These are phyloP conservation scores for Hypomontagnella submonticulosa DNA, from an alignment of 495 filamentous ascomycete genomes.

Conservation along the genomic window DNA sequence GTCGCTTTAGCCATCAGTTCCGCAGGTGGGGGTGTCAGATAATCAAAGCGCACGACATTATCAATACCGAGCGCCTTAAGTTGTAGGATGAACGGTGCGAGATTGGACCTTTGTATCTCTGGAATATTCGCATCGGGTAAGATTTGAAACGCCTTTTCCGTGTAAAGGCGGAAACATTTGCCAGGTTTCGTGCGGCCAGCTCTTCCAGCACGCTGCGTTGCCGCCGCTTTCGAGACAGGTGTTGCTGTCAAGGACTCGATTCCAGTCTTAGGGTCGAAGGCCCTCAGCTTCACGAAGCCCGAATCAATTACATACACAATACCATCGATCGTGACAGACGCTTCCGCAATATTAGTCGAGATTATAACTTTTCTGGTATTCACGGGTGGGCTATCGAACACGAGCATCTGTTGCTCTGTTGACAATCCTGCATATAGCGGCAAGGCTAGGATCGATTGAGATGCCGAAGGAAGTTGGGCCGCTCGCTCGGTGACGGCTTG, in stretches of 20 bases:
- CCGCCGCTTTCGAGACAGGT: constrained; percentile 90
- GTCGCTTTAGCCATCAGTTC: constrained; percentile 88
- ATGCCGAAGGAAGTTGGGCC: constrained; percentile 75
- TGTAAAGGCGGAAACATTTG: constrained; percentile 95
- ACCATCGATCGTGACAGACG: constrained; percentile 92
- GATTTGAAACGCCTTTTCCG: constrained; percentile 74
- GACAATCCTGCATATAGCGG: constrained; percentile 92
- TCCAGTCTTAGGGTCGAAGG: constrained; percentile 86
- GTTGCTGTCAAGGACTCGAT: constrained; percentile 91
- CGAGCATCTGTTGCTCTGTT: constrained; percentile 89
- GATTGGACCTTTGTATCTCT: constrained; percentile 93
- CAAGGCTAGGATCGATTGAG: constrained; percentile 75
- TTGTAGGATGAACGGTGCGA: constrained; percentile 90
- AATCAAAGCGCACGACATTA: constrained; percentile 92
- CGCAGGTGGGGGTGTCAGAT: constrained; percentile 86
- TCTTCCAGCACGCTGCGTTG: constrained; percentile 89
- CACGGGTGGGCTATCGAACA: constrained; percentile 88
- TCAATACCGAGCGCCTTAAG: constrained; percentile 97
- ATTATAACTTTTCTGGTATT: constrained; percentile 92
- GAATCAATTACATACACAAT: constrained; percentile 93
- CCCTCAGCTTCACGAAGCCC: constrained; percentile 90
- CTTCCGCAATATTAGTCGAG: constrained; percentile 96
- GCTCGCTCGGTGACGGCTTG: constrained; percentile 82
- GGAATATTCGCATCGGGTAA: constrained; percentile 83
- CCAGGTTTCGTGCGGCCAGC: constrained; percentile 92